A percentile compares a stretch with the other conserved stretches of the same genome.
Conservation (phyloP, 106 monocot species). For the Dendrobium officinale region DNA sequence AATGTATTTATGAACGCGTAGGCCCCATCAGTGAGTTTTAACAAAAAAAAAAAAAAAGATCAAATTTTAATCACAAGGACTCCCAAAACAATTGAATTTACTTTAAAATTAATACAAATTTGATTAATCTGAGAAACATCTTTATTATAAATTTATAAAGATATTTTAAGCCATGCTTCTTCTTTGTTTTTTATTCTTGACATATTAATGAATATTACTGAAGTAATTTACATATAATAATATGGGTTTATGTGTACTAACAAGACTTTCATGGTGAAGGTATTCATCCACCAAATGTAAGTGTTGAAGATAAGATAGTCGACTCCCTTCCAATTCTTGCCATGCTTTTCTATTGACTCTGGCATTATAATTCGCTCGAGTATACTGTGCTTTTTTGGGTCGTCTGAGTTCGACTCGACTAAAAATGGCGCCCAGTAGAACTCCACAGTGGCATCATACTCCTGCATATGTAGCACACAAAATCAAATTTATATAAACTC, state of each 20-base stretch:
- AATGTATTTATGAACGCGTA: too few species aligned
- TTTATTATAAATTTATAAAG: too few species aligned
- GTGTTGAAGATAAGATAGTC: constrained; percentile 87
- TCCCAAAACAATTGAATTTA: background rate
- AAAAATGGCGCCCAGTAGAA: constrained; percentile 99
- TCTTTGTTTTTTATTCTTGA: too few species aligned
- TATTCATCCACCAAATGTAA: constrained; percentile 96
- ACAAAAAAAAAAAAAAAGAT: too few species aligned
- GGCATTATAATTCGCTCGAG: constrained; percentile 63
- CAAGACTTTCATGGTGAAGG: constrained; percentile 68
- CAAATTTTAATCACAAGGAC: too few species aligned
- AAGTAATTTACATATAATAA: background rate
- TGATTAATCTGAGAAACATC: too few species aligned
- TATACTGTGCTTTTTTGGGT: constrained; percentile 69
- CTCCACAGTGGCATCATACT: constrained; percentile 85
- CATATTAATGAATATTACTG: background rate
- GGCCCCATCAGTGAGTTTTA: too few species aligned
- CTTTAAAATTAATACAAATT: background rate
- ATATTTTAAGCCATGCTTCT: too few species aligned
- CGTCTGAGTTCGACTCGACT: constrained; percentile 91
- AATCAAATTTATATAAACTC: too few species aligned
- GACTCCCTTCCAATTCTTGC: constrained; percentile 47
- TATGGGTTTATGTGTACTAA: constrained; percentile 5
- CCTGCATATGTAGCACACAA: constrained; percentile 24
- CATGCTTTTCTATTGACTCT: constrained; percentile 56